These are phyloP conservation scores for Xylaria sp. DNA, from an alignment of 2,329 filamentous ascomycete genomes.

Conservation along the genomic window DNA sequence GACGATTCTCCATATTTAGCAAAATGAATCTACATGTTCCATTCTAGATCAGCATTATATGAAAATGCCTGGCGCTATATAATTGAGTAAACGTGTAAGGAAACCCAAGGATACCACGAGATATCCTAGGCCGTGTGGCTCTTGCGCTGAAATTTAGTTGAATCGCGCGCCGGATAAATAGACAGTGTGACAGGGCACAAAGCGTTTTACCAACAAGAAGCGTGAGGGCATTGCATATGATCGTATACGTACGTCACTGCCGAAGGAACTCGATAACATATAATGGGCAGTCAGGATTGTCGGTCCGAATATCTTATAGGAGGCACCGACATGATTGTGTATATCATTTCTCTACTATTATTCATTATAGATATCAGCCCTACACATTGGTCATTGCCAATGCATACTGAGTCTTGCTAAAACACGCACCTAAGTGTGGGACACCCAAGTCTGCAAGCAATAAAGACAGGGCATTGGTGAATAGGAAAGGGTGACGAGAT, in stretches of 20 bases:
- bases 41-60: conserved; percentile 16
- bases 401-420: background rate
- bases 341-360: conserved; percentile 2
- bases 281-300: conserved; percentile 31
- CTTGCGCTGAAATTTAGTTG: conserved; percentile 20
- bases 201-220: conserved; percentile 14
- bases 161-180: conserved; percentile 32
- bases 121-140: conserved; percentile 11
- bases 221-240: background rate
- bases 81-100: background rate
- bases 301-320: conserved; percentile 40
- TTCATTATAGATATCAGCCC: background rate
- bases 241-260: background rate
- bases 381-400: background rate
- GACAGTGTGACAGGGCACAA: conserved; percentile 5
- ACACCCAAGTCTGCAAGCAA: background rate
- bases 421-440: background rate
- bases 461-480: background rate
- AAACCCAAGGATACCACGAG: conserved; percentile 19
- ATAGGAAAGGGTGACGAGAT: background rate
- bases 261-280: conserved; percentile 13
- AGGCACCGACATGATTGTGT: conserved; percentile 11
- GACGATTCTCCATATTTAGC: conserved; percentile 18
- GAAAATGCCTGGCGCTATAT: conserved; percentile 5
- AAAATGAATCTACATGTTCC: background rate